Conservation (phyloP, 305 asterid genomes). For the Galium porrigens region DNA sequence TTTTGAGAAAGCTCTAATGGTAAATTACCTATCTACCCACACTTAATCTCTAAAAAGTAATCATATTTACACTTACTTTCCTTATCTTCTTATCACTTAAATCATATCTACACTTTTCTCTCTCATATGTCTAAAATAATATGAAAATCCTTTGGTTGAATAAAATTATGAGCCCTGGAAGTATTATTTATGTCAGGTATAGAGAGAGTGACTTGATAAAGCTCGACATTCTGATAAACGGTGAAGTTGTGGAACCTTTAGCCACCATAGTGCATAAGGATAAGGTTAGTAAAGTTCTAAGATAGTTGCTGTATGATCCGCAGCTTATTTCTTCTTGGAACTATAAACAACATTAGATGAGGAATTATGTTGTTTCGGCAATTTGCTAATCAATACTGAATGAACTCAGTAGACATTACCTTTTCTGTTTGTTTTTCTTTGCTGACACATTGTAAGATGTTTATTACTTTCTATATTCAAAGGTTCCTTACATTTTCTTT, state of each 20-base stretch:
- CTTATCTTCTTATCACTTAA: not conserved
- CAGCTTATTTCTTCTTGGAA: slow-evolving; percentile 1
- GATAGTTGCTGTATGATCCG: slow-evolving; percentile 5
- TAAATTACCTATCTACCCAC: not conserved
- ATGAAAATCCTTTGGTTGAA: not conserved
- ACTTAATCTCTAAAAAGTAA: not conserved
- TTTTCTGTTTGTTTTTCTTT: too few species aligned
- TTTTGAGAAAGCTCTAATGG: not conserved
- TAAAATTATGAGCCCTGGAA: not conserved
- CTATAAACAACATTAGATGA: not conserved
- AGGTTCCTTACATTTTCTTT: not conserved
- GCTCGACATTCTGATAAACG: slow-evolving; percentile 88
- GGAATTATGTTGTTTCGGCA: not conserved
- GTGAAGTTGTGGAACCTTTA: slow-evolving; percentile 87
- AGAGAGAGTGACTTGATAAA: slow-evolving; percentile 75
- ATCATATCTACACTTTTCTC: not conserved
- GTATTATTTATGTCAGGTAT: slow-evolving; percentile 37
- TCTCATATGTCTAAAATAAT: not conserved
- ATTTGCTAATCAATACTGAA: not conserved
- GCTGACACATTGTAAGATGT: not conserved
- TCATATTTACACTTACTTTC: not conserved
- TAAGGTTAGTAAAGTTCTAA: slow-evolving; percentile 41
- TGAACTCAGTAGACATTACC: not conserved
- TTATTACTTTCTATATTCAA: not conserved
- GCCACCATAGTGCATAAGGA: slow-evolving; percentile 96